A percentile compares a stretch with the other conserved stretches of the same genome.
Evolutionary conservation across 495 filamentous ascomycete genomes (phyloP).

Genomic region (Tuber magnatum): DNA sequence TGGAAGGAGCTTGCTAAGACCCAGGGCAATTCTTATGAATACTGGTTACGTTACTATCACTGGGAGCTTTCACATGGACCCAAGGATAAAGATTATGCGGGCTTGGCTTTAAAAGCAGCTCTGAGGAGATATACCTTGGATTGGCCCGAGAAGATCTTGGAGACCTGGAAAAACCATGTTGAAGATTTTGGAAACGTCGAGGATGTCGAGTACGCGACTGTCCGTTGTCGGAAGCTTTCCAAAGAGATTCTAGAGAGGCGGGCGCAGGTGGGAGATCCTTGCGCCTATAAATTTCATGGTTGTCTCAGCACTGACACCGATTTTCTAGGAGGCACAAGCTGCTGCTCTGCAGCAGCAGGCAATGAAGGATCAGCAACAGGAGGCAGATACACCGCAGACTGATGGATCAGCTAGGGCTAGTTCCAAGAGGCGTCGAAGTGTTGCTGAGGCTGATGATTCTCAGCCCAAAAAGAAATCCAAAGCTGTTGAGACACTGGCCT

Average conservation of each 20-base stretch:
- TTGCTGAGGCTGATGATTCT: constrained; percentile 30
- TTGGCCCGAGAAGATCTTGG: constrained; percentile 84
- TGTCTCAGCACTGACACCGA: constrained; percentile 5
- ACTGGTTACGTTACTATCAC: constrained; percentile 83
- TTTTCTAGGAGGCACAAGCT: constrained; percentile 8
- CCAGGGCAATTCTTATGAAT: constrained; percentile 72
- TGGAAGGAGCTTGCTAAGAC: constrained; percentile 65
- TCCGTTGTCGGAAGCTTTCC: constrained; percentile 28
- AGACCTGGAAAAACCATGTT: constrained; percentile 74
- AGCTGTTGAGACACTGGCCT: constrained; percentile 32
- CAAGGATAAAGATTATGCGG: constrained; percentile 26
- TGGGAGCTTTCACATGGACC: constrained; percentile 61
- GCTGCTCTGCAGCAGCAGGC: constrained; percentile 13
- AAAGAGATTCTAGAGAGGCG: constrained; percentile 31
- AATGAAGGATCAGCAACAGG: constrained; percentile 15
- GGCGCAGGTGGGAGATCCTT: constrained; percentile 16
- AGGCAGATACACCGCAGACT: constrained; percentile 12
- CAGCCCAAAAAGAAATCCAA: constrained; percentile 37
- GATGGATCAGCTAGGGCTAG: constrained; percentile 19
- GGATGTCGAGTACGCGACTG: constrained; percentile 37
- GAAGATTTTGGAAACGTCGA: constrained; percentile 43
- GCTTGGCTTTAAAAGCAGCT: constrained; percentile 60
- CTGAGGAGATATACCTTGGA: constrained; percentile 60
- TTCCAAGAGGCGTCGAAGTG: constrained; percentile 31
- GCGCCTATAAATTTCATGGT: neutral